Base-by-base conservation (phyloP, 2,329 filamentous ascomycete genomes). In the Drechslerella coelobrocha region DNA sequence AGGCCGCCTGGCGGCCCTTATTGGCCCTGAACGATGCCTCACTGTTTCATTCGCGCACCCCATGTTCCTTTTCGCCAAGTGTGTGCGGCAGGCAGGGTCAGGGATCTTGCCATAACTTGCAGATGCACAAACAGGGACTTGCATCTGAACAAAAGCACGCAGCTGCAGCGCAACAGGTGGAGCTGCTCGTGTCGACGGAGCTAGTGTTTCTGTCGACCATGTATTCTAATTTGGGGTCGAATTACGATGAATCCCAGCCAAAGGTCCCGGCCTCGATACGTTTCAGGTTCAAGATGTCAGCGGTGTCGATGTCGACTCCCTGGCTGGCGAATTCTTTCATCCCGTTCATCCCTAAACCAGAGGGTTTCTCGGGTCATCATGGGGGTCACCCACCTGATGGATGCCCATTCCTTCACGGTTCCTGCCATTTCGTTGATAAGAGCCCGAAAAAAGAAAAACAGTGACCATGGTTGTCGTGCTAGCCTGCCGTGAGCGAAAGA, bases 241-340 rank as follows among this genome's bases (percentile, higher is more conserved):
- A 6, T 12, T 31, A 2, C 21, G 41, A 4, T 6, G n/a, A 5
- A 45, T 23, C 41, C 41, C 41, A 23, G 41, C 41, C 41, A 45
- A 41, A 41, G 37, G n/a, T 6, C 29, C 29, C 9, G n/a, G 37
- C 7, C n/a, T 41, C 37, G 41, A 19, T 19, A 8, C 14, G 41
- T 45, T 45, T 45, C 41, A 45, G 8, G 19, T 45, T 45, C 41
- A 17, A 39, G n/a, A 45, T 45, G 41, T 45, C 41, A 45, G 41
- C 41, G 41, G n/a, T 45, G 41, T 45, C 41, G 41, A 45, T 17
- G 19, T 45, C n/a, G 19, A 45, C n/a, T 45, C 41, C 37, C n/a
- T 8, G 37, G 7, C 37, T 17, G n/a, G n/a, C 5, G 37, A 17
- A 6, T 14, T 17, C n/a, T 8, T 12, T 17, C 37, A 4, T 14